Percentiles rank a stretch among this genome's conserved stretches.
phyloP scores from a whole-genome alignment of 257 asterid species.

The Salvia hispanica region DNA sequence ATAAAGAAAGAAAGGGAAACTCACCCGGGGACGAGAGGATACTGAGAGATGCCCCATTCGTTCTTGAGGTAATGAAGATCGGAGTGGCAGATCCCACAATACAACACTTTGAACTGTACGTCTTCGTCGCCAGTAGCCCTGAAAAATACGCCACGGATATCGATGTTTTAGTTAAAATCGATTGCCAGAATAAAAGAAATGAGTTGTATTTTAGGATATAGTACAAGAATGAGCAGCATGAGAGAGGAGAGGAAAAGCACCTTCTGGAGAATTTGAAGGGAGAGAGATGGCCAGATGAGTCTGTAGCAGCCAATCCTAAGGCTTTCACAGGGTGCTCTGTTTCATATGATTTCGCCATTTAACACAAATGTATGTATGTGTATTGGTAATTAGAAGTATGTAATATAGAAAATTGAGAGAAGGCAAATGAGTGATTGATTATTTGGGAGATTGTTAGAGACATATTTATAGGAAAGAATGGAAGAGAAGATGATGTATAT shows the following conservation, averaged over 20 bases:
- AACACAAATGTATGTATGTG: too few relatives aligned
- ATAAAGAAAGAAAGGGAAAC: too few relatives aligned
- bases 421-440: too few relatives aligned
- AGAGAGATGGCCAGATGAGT: constrained; percentile 46
- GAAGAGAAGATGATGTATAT: too few relatives aligned
- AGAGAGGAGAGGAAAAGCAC: constrained; percentile 9
- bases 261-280: constrained; percentile 62
- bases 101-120: constrained; percentile 48
- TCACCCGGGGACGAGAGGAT: constrained; percentile 48
- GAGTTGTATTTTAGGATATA: background rate
- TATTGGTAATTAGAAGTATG: too few relatives aligned
- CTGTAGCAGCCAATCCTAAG: constrained; percentile 53
- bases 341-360: too few relatives aligned
- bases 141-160: background rate
- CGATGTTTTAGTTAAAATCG: too few relatives aligned
- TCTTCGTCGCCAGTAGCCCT: constrained; percentile 48
- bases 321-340: constrained; percentile 18
- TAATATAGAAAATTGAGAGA: too few relatives aligned
- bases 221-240: background rate
- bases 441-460: too few relatives aligned
- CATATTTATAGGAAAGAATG: too few relatives aligned
- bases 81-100: constrained; percentile 55
- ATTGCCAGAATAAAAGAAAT: too few relatives aligned
- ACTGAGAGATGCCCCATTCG: constrained; percentile 47
- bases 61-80: constrained; percentile 49